Base-by-base conservation (phyloP, 129 eudicot species). In the Gnaphalium uliginosum region DNA sequence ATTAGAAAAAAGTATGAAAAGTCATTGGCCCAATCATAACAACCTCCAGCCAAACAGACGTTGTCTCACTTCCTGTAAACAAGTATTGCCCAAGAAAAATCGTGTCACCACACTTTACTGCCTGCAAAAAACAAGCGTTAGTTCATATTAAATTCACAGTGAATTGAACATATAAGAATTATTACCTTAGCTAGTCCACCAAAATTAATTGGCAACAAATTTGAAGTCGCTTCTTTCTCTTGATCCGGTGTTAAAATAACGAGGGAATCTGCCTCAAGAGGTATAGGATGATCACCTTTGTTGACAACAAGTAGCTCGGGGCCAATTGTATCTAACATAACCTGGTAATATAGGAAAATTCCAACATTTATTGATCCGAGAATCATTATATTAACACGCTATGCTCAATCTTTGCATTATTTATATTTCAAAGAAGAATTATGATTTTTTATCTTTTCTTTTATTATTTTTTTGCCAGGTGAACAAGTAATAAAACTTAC, bases 31-130 rank as follows among this genome's bases (percentile, higher is more conserved):
- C 1, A 46, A 11, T 46, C 18, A 1, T 46, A 13, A 4, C 74
- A 79, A 92, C 98, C 94, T 92, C 98, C 24, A 92, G 87, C 94
- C 93, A 92, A 60, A 92, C 86, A 48, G 98, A 92, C 5, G 98
- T 92, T 66, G 94, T 87, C 71, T 92, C 98, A 73, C 85, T 92
- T 81, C 98, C 98, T 18, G 98, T 89, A 69, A 92, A 92, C 76
- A 92, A 72, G 85, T 92, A 92, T 70, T 92, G 96, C 29, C 98
- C 98, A 25, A 92, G 92, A 74, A 92, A 92, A 76, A 92, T 89
- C 56, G 92, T 90, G 75, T 89, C 98, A 76, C 98, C 98, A 1
- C 79, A 76, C 81, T 92, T 87, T 56, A 92, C 96, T 8, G 94
- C 96, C 98, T 92, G 91, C 76, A 81, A 68, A 77, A 29, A 75